These are phyloP conservation scores for Salix exigua DNA, from an alignment of 345 rosid species.

Conservation along the genomic window DNA sequence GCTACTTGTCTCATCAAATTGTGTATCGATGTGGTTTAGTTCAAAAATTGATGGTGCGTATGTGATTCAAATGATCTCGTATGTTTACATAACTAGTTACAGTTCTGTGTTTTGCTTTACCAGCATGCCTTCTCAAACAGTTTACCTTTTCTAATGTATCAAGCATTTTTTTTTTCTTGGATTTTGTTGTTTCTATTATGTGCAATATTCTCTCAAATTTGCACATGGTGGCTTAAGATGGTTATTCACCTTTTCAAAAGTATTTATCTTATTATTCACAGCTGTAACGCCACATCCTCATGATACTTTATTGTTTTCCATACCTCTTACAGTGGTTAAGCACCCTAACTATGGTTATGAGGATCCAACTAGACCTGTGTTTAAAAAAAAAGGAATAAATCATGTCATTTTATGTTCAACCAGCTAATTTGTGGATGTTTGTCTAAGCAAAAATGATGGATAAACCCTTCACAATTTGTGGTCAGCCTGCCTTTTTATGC, in stretches of 20 bases:
- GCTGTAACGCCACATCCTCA: too few relatives aligned
- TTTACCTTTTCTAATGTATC: background rate
- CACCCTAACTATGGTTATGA: background rate
- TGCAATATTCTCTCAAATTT: background rate
- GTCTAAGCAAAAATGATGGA: too few relatives aligned
- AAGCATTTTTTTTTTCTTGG: background rate
- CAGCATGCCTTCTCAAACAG: background rate
- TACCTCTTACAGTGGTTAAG: too few relatives aligned
- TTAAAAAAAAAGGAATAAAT: background rate
- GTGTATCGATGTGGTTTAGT: slow-evolving; percentile 57
- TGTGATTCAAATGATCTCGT: slow-evolving; percentile 3
- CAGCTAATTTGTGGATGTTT: too few relatives aligned
- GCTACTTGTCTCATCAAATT: slow-evolving; percentile 85
- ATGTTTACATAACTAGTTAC: too few relatives aligned
- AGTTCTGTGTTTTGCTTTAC: background rate
- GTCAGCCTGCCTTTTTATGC: too few relatives aligned
- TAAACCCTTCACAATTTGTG: too few relatives aligned
- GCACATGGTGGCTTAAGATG: background rate
- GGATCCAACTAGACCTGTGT: background rate
- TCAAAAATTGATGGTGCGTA: slow-evolving; percentile 69
- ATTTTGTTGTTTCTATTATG: background rate
- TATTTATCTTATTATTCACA: too few relatives aligned
- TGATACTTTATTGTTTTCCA: too few relatives aligned
- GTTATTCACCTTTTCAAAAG: too few relatives aligned
- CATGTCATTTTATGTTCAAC: background rate